A percentile compares a stretch with the other conserved stretches of the same genome.
Evolutionary conservation across 2,329 filamentous ascomycete species (phyloP).

Genomic region (Fusarium sp.): DNA sequence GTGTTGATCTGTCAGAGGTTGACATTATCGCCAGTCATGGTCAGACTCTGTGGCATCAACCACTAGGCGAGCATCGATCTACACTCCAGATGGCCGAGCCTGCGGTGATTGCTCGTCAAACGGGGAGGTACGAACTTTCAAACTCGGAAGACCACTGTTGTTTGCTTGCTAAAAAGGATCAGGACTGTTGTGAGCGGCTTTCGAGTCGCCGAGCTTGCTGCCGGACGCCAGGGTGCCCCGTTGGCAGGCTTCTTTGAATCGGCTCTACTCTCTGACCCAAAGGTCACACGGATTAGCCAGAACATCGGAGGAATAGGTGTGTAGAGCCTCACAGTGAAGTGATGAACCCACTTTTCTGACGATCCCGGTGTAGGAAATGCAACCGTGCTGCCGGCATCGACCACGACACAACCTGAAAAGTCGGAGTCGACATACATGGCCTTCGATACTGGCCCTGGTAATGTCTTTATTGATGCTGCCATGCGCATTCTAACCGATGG

Average conservation of each 20-base stretch:
- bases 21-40: slow-evolving; percentile 5
- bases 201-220: slow-evolving; percentile 61
- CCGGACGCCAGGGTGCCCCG: slow-evolving; percentile 60
- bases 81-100: background rate
- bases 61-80: background rate
- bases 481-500: slow-evolving; percentile 50
- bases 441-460: slow-evolving; percentile 57
- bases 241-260: slow-evolving; percentile 65
- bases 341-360: background rate
- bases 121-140: background rate
- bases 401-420: slow-evolving; percentile 2
- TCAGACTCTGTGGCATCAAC: background rate
- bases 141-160: background rate
- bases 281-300: slow-evolving; percentile 50
- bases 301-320: background rate
- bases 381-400: background rate
- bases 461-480: slow-evolving; percentile 47
- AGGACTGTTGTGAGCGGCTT: slow-evolving; percentile 60
- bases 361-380: background rate
- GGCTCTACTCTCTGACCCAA: slow-evolving; percentile 59
- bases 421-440: background rate
- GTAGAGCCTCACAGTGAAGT: background rate
- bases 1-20: slow-evolving; percentile 48
- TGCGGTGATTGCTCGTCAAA: background rate
- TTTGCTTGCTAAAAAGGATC: background rate